Base-by-base conservation (phyloP, 169 alveolate genomes). In the Perkinsus marinus region DNA sequence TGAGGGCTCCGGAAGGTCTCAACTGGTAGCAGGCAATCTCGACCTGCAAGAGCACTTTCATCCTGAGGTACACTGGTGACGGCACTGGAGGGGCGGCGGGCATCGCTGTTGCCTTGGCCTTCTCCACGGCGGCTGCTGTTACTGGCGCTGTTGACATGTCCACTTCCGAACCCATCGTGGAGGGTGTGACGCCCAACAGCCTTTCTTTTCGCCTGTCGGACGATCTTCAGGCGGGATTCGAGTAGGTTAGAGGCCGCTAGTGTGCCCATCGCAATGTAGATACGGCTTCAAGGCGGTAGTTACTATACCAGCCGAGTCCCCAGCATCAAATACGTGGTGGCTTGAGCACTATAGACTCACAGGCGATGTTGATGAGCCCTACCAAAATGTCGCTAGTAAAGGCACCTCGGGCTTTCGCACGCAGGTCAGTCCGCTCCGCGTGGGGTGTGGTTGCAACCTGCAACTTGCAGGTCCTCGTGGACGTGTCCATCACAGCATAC, bases 351-450 rank as follows among this genome's bases (percentile, higher is more conserved):
- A 90, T 39, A 36, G 43, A 36, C 69, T 39, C 39, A 90, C 91
- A 39, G 91, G 91, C n/a, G 91, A 90, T 57, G 43, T 90, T 39
- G 69, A 90, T 26, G 79, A 57, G 22, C 79, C 79, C 30, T 57
- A 13, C 79, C 34, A 13, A 5, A 39, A 90, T 39, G 39, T 90
- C 5, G 91, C 91, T 34, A 41, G 79, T 22, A 30, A 39, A 39
- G 91, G 91, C 19, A 69, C 43, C 69, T 69, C 36, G 68, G 91
- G 91, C 26, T 90, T 90, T 69, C 38, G 91, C 41, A 90, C 91
- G 30, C 68, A 43, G 39, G 91, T 39, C 41, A 57, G 79, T 19
- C 37, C 79, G 79, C 34, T 16, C 9, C 37, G 79, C 34, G 22
- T 16, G 34, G 0, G 9, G 79, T 57, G 0, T 13, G 22, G 22